A percentile compares a stretch with the other conserved stretches of the same genome.
Conservation (phyloP, 2,329 filamentous ascomycete species). For the Fusarium secorum region DNA sequence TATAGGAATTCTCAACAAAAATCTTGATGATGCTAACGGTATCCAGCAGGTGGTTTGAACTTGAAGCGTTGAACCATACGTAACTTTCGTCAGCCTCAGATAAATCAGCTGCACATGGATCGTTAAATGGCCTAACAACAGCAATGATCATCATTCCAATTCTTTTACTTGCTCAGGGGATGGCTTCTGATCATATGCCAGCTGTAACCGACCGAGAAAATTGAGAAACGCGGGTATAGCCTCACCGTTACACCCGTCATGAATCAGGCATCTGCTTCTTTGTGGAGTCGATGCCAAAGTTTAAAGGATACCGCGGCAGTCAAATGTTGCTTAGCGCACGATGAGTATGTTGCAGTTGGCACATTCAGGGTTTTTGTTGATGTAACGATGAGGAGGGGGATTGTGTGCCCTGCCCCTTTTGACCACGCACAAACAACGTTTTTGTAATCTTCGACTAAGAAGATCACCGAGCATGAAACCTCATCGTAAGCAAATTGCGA, state of each 20-base stretch:
- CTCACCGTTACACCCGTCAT: background rate
- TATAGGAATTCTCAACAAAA: accelerated
- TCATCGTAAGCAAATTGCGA: background rate
- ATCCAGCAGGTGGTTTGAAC: background rate
- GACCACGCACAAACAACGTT: background rate
- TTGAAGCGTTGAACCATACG: background rate
- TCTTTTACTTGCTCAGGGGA: too few species aligned
- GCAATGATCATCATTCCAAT: background rate
- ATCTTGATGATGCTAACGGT: background rate
- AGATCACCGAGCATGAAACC: background rate
- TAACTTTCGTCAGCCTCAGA: background rate
- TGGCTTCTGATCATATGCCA: background rate
- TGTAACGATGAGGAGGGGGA: background rate
- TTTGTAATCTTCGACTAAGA: background rate
- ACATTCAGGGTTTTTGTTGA: background rate
- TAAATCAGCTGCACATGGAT: background rate
- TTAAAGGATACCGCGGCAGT: background rate
- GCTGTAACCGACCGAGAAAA: too few species aligned
- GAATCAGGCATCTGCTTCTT: background rate
- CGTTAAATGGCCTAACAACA: background rate
- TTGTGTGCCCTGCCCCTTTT: background rate
- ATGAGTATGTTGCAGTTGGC: background rate
- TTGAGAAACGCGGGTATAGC: too few species aligned
- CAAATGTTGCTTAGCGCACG: background rate
- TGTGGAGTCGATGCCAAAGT: background rate